Percentiles rank a stretch among this genome's conserved stretches.
Conservation (phyloP, 164 flowering plant genomes). For the Hamamelis virginiana region DNA sequence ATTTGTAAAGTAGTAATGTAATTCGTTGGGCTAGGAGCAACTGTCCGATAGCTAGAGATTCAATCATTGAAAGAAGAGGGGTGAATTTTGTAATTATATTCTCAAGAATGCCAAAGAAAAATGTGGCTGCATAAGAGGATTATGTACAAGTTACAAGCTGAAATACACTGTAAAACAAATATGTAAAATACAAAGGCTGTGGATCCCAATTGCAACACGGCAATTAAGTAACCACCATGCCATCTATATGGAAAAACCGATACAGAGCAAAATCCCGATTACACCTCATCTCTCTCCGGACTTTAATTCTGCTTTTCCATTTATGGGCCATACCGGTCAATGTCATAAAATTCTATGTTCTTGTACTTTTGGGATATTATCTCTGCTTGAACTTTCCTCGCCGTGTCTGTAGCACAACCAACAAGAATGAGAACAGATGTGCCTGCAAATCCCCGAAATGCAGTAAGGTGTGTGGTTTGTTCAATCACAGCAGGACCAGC, state of each 20-base stretch:
- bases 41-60: neutral
- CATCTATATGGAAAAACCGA: neutral
- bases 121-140: neutral
- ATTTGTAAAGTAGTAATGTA: too few species aligned
- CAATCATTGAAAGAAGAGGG: neutral
- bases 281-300: too few species aligned
- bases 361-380: conserved; percentile 97
- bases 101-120: neutral
- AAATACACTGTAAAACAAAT: neutral
- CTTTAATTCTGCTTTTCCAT: neutral
- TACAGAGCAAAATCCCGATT: neutral
- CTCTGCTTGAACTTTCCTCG: conserved; percentile 97
- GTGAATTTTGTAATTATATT: neutral
- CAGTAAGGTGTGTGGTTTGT: conserved; percentile 86
- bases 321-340: conserved; percentile 37
- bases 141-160: neutral
- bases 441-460: conserved; percentile 97
- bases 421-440: conserved; percentile 98
- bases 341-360: conserved; percentile 85
- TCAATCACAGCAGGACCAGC: conserved; percentile 95
- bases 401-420: conserved; percentile 99
- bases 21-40: too few species aligned
- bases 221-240: neutral
- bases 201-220: neutral
- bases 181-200: neutral